A percentile compares a stretch with the other conserved stretches of the same genome.
These are phyloP conservation scores for Fusarium beomiforme DNA, from an alignment of 2,329 filamentous ascomycete genomes.

Conservation along the genomic window DNA sequence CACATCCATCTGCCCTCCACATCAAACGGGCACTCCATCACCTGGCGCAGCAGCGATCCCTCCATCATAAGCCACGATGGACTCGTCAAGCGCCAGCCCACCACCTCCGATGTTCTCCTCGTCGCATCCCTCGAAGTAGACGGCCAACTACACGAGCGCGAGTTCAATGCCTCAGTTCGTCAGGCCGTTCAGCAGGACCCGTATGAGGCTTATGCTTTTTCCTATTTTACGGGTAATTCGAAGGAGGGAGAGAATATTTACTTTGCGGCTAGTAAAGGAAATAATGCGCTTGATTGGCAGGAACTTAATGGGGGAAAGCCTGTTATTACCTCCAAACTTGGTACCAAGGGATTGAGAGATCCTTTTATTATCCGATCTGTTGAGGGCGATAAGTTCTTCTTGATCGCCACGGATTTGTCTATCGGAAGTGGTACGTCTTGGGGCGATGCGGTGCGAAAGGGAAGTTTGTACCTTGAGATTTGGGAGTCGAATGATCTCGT, in stretches of 20 bases:
- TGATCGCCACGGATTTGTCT: conserved; percentile 63
- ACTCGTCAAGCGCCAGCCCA: conserved; percentile 47
- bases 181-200: conserved; percentile 46
- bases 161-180: conserved; percentile 49
- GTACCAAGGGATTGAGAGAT: conserved; percentile 61
- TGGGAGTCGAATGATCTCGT: conserved; percentile 63
- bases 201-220: conserved; percentile 60
- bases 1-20: conserved; percentile 50
- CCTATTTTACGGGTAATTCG: conserved; percentile 60
- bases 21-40: conserved; percentile 45
- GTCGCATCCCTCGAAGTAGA: conserved; percentile 47
- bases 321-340: conserved; percentile 55
- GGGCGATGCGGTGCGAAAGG: conserved; percentile 56
- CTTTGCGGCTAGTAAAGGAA: conserved; percentile 61
- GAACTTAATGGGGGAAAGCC: conserved; percentile 60
- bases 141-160: conserved; percentile 41
- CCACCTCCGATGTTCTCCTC: conserved; percentile 45
- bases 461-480: conserved; percentile 61
- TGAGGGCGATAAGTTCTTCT: conserved; percentile 61
- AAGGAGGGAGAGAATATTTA: conserved; percentile 61
- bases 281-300: conserved; percentile 61
- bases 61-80: conserved; percentile 49
- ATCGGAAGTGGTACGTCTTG: conserved; percentile 65
- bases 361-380: conserved; percentile 63
- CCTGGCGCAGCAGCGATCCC: conserved; percentile 49